Evolutionary conservation across 78 protist genomes (phyloP).

Genomic region (Dictyostelium intermedium): DNA sequence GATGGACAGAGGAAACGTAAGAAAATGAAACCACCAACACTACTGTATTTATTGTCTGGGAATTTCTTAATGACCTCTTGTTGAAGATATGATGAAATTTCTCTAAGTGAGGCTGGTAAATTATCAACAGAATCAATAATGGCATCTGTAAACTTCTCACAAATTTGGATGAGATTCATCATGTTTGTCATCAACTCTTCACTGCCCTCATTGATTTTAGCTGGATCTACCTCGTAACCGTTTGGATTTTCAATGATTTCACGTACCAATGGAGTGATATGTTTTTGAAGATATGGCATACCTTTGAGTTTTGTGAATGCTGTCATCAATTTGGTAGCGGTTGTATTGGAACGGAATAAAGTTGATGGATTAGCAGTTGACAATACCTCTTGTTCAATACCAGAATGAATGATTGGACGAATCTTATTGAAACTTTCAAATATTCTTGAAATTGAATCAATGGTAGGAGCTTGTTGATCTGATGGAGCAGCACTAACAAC

Average conservation of each 20-base stretch:
- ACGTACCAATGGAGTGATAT: slow-evolving; percentile 53
- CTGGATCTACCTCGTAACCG: slow-evolving; percentile 66
- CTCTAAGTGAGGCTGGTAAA: slow-evolving; percentile 43
- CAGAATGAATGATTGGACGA: slow-evolving; percentile 56
- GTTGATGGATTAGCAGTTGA: slow-evolving; percentile 65
- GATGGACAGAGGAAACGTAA: slow-evolving; percentile 91
- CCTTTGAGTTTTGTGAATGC: slow-evolving; percentile 73
- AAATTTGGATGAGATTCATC: slow-evolving; percentile 48
- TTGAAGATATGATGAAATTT: slow-evolving; percentile 49
- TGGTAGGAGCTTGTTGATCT: slow-evolving; percentile 41
- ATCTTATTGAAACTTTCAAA: slow-evolving; percentile 58
- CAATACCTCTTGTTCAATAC: slow-evolving; percentile 50
- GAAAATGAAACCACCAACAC: slow-evolving; percentile 85
- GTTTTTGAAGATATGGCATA: slow-evolving; percentile 54
- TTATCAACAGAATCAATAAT: slow-evolving; percentile 37
- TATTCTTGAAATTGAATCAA: slow-evolving; percentile 33
- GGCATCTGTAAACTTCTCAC: slow-evolving; percentile 41
- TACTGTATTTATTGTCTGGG: slow-evolving; percentile 65
- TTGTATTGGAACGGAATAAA: slow-evolving; percentile 71
- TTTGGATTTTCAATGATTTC: slow-evolving; percentile 39
- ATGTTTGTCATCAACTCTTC: slow-evolving; percentile 59
- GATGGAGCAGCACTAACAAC: slow-evolving; percentile 29
- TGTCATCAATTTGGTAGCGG: slow-evolving; percentile 77
- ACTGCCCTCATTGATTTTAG: slow-evolving; percentile 52
- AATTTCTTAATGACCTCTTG: slow-evolving; percentile 53